Evolutionary conservation across 1,284 basidiomycete species (phyloP).

Genomic region (Ustilago vetiveriae): DNA sequence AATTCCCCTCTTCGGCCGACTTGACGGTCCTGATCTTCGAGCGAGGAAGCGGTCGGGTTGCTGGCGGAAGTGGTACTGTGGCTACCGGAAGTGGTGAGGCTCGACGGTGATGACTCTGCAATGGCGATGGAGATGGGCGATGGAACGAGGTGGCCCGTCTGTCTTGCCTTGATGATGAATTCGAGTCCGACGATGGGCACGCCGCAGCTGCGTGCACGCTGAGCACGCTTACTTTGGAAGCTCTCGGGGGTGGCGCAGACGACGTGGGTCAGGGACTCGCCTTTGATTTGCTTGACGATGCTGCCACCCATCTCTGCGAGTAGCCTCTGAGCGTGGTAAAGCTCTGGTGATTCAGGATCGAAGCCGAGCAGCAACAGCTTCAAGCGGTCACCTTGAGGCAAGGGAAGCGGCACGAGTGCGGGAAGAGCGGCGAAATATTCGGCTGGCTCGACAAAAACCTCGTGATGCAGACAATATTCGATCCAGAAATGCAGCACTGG

Average conservation of each 20-base stretch:
- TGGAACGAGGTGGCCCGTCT: constrained; percentile 22
- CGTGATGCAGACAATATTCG: constrained; percentile 55
- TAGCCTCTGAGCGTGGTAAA: constrained; percentile 48
- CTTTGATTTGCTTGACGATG: constrained; percentile 32
- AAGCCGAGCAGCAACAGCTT: constrained; percentile 45
- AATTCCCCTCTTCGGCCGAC: too few species aligned
- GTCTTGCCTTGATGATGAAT: constrained; percentile 27
- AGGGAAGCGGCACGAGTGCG: constrained; percentile 30
- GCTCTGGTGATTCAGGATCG: constrained; percentile 42
- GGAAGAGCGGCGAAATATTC: constrained; percentile 47
- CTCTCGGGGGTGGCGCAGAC: constrained; percentile 36
- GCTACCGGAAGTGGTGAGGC: constrained; percentile 7
- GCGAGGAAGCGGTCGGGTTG: too few species aligned
- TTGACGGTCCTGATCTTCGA: too few species aligned
- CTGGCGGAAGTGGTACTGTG: not conserved
- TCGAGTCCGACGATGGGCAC: constrained; percentile 41
- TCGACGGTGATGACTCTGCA: constrained; percentile 6
- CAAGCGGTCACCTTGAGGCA: constrained; percentile 21
- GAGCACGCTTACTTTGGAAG: constrained; percentile 23
- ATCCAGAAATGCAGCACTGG: constrained; percentile 57
- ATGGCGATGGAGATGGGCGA: constrained; percentile 10
- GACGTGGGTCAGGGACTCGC: constrained; percentile 42
- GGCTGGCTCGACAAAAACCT: constrained; percentile 36
- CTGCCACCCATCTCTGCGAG: constrained; percentile 43
- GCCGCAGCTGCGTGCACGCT: constrained; percentile 30